Evolutionary conservation across 140 eudicot species (phyloP), one percentile per base, ranked within the genome.

Genomic region (Eryngium alpinum): DNA sequence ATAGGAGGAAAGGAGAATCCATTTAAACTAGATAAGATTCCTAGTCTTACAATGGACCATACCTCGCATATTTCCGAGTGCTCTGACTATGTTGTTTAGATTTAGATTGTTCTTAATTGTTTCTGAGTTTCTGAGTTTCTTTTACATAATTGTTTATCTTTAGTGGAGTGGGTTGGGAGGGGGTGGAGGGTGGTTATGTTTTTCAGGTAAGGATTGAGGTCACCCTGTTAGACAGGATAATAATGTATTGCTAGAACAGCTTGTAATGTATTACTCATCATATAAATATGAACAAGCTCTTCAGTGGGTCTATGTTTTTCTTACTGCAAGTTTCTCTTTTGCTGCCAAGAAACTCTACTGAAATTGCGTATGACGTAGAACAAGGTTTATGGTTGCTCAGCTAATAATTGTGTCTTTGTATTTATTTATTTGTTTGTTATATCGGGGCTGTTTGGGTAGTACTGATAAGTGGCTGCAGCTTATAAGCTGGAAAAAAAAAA

Each of bases 21-120:
- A 10, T 29, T 83, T 81, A 90, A 21, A 83, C 92, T 81, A 59
- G 88, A 88, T 82, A 88, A 90, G 83, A 85, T 87, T 57, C 94
- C 94, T 66, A 88, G 92, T 71, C 86, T 88, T 79, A 90, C 94
- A 52, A 90, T 90, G 94, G 94, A 90, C 83, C 94, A 90, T 84
- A 90, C 92, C 78, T 90, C 87, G 34, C 84, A 90, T 87, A 89
- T 90, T 46, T 63, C 31, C 75, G 84, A 87, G 24, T 88, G 92
- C 90, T 90, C 90, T 86, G 91, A 90, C 82, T 90, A 90, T 81
- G 92, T 90, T 69, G 88, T 89, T 38, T 88, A 80, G 77, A 46
- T 50, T 51, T 88, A 80, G 77, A 46, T 50, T 76, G 59, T 51
- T 50, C 66, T n/a, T 72, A 4, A 24, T 43, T 33, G 29, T 25